These are phyloP conservation scores for Mycena floridula DNA, from an alignment of 768 basidiomycete genomes.

Conservation along the genomic window DNA sequence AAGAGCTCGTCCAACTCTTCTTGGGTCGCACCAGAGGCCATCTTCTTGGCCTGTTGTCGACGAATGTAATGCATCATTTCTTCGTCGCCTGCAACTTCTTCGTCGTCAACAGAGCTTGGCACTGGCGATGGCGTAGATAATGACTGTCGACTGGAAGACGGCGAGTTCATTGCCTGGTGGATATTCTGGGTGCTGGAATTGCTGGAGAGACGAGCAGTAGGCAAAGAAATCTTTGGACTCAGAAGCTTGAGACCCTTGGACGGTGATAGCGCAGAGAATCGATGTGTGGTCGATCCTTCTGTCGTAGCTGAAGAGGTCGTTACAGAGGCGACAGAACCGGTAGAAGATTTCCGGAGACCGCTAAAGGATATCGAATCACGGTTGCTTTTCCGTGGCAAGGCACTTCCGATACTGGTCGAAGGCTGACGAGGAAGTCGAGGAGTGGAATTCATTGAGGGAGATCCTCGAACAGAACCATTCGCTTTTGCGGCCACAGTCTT, in stretches of 20 bases:
- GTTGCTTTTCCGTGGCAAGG: conserved; percentile 56
- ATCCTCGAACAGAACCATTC: conserved; percentile 56
- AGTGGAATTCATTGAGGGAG: conserved; percentile 49
- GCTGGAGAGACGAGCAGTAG: conserved; percentile 50
- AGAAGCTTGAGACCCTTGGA: conserved; percentile 80
- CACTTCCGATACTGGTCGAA: conserved; percentile 39
- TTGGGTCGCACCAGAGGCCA: conserved; percentile 77
- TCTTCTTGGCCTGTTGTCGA: conserved; percentile 83
- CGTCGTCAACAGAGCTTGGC: conserved; percentile 73
- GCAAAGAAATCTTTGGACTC: conserved; percentile 68
- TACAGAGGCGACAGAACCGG: conserved; percentile 70
- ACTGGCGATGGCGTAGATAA: conserved; percentile 82
- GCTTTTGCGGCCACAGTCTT: conserved; percentile 36
- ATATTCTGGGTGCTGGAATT: conserved; percentile 43
- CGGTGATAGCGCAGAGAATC: conserved; percentile 80
- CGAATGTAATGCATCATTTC: conserved; percentile 96
- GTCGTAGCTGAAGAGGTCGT: conserved; percentile 44
- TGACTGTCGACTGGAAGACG: conserved; percentile 69
- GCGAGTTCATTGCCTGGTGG: conserved; percentile 49
- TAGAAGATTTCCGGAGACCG: conserved; percentile 76
- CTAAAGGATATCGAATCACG: conserved; percentile 78
- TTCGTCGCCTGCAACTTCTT: conserved; percentile 85
- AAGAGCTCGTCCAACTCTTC: conserved; percentile 85
- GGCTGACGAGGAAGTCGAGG: conserved; percentile 67
- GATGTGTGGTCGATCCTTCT: conserved; percentile 36